Base-by-base conservation (phyloP, 805 yeast species). In the Grigorovia transvaalensis region DNA sequence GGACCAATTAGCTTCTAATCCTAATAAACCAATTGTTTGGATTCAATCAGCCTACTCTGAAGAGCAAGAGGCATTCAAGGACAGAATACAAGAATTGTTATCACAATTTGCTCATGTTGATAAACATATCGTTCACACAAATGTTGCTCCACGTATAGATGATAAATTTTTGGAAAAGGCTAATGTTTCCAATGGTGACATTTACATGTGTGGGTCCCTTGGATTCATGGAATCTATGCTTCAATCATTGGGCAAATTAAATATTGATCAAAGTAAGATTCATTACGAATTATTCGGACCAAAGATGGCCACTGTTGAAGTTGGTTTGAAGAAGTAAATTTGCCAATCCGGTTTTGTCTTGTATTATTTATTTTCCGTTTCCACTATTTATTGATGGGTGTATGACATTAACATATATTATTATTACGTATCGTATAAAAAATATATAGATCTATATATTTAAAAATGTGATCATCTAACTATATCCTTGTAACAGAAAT, bases 211-310 rank as follows among this genome's bases (percentile, higher is more conserved):
- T 54, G 68, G 68, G 33, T 64, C 68, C 18, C 18, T 62, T 15
- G 59, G 54, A 9, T 66, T 66, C 52, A 64, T 63, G 67, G 51
- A 59, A 48, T 49, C 58, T 20, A 59, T 65, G 62, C 53, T 64
- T 27, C 54, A 45, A 2, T 54, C 57, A 23, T 56, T 64, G 33
- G 56, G 52, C 23, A 45, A 49, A 2, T 46, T 64, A 12, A 59
- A 57, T 27, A 64, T 60, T 44, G 50, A 55, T n/a, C 57, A 56
- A n/a, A 61, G 60, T 35, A 45, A 50, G 47, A 52, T 66, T 40
- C 70, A 66, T 48, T 66, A 66, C 52, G 70, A 66, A 50, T 66
- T 66, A 38, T 66, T 66, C 42, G 70, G 70, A 47, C 68, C 68
- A 50, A 66, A 66, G 54, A 66, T 66, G 70, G 50, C 63, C n/a